phyloP scores from a whole-genome alignment of 1,284 basidiomycete species.

The Cystobasidiaceae sp. region DNA sequence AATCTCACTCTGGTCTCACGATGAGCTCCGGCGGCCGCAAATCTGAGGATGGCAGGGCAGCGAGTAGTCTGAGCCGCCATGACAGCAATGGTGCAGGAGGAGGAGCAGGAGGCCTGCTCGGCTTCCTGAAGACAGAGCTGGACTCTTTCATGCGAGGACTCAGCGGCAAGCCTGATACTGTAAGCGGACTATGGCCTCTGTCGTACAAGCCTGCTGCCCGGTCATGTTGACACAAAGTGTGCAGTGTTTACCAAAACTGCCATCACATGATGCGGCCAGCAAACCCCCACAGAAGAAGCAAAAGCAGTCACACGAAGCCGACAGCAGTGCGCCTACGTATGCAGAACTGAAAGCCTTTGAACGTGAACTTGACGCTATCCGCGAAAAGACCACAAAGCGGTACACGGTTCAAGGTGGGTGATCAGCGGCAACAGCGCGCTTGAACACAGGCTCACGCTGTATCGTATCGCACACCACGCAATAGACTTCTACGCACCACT shows the following conservation, averaged over 20 bases:
- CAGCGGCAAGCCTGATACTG: conserved; percentile 20
- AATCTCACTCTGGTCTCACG: too few species aligned
- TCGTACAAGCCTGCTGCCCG: background rate
- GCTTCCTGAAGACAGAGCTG: conserved; percentile 24
- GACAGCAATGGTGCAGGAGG: conserved; percentile 5
- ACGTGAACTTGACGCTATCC: conserved; percentile 16
- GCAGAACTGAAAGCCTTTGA: conserved; percentile 10
- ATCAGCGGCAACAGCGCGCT: background rate
- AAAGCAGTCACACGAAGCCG: conserved; percentile 22
- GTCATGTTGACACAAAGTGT: background rate
- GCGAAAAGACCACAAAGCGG: conserved; percentile 11
- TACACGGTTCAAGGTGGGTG: conserved; percentile 9
- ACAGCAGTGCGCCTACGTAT: background rate
- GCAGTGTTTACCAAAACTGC: conserved; percentile 5
- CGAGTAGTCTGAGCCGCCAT: conserved; percentile 4
- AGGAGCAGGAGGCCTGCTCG: conserved; percentile 19
- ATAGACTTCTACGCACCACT: conserved; percentile 18
- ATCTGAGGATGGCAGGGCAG: conserved; percentile 11
- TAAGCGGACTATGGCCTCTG: background rate
- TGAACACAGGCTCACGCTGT: too few species aligned
- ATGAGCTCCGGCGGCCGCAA: conserved; percentile 5
- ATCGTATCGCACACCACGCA: background rate
- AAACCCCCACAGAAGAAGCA: conserved; percentile 18
- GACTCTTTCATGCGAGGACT: conserved; percentile 25
- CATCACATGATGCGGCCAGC: background rate